These are phyloP conservation scores for Suillus placidus DNA, from an alignment of 768 basidiomycete species.

Conservation along the genomic window DNA sequence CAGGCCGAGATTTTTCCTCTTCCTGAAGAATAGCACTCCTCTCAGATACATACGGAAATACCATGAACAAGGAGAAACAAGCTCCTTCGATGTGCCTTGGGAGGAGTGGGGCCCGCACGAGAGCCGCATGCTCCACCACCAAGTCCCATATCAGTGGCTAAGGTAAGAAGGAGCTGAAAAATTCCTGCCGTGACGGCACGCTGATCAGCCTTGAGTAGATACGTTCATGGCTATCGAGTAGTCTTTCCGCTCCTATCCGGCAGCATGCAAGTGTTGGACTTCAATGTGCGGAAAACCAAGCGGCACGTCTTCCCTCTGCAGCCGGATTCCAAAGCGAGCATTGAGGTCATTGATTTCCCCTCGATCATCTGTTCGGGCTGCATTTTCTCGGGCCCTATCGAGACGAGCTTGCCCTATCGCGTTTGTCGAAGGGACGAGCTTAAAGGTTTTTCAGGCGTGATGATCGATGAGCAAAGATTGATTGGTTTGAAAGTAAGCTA, in stretches of 20 bases:
- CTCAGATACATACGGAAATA: constrained; percentile 19
- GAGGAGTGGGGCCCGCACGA: constrained; percentile 40
- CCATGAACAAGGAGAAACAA: not conserved
- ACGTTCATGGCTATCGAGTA: constrained; percentile 47
- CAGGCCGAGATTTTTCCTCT: constrained; percentile 26
- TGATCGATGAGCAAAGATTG: constrained; percentile 46
- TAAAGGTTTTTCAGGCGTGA: constrained; percentile 40
- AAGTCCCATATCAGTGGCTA: constrained; percentile 42
- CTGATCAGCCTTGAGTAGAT: constrained; percentile 25
- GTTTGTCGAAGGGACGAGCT: constrained; percentile 24
- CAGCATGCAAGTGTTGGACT: constrained; percentile 30
- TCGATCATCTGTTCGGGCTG: constrained; percentile 16
- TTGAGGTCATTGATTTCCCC: constrained; percentile 14
- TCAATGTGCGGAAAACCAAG: constrained; percentile 27
- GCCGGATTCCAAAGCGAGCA: not conserved
- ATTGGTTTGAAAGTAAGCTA: constrained; percentile 43
- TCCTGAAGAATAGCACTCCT: constrained; percentile 37
- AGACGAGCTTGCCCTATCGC: constrained; percentile 36
- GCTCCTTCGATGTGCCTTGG: constrained; percentile 33
- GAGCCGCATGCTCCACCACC: constrained; percentile 36
- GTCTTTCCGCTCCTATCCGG: constrained; percentile 25
- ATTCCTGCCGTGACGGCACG: too few species aligned
- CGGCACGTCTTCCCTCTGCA: constrained; percentile 4
- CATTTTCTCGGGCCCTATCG: constrained; percentile 29
- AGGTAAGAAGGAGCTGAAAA: constrained; percentile 28